phyloP scores from a whole-genome alignment of 441 rosid genomes.

The Euphorbia schlechtendalii region DNA sequence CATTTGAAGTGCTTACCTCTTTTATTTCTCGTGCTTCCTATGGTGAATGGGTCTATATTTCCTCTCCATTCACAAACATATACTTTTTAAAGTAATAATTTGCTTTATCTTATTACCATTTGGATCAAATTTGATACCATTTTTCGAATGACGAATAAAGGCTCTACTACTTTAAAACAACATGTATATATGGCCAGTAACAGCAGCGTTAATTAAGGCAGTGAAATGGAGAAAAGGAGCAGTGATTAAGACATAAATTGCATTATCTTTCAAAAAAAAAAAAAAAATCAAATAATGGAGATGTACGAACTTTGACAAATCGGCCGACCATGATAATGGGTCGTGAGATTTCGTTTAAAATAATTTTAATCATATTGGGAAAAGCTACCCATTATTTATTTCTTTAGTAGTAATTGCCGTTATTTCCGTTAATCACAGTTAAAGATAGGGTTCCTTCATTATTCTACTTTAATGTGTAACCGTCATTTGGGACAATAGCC shows the following conservation, averaged over 20 bases:
- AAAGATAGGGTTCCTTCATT: background rate
- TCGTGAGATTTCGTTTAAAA: background rate
- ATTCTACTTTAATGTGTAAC: background rate
- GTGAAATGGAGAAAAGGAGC: constrained; percentile 1
- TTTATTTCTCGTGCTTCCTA: too few relatives aligned
- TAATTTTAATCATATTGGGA: background rate
- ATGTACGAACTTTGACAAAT: background rate
- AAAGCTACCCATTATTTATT: background rate
- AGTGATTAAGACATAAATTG: too few relatives aligned
- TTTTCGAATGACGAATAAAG: too few relatives aligned
- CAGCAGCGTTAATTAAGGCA: constrained; percentile 14
- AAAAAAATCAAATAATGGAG: too few relatives aligned
- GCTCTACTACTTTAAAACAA: too few relatives aligned
- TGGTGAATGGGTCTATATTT: too few relatives aligned
- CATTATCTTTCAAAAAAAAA: background rate
- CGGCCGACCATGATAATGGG: constrained; percentile 6
- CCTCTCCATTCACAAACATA: too few relatives aligned
- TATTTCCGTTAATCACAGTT: constrained; percentile 14
- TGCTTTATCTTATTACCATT: too few relatives aligned
- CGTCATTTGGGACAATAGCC: background rate
- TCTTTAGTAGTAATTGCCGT: background rate
- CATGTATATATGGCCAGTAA: too few relatives aligned
- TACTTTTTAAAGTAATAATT: too few relatives aligned
- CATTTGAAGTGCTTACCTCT: too few relatives aligned
- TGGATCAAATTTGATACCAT: too few relatives aligned